A percentile compares a stretch with the other conserved stretches of the same genome.
phyloP scores from a whole-genome alignment of 2,329 filamentous ascomycete genomes.

The Ascochyta rabiei region DNA sequence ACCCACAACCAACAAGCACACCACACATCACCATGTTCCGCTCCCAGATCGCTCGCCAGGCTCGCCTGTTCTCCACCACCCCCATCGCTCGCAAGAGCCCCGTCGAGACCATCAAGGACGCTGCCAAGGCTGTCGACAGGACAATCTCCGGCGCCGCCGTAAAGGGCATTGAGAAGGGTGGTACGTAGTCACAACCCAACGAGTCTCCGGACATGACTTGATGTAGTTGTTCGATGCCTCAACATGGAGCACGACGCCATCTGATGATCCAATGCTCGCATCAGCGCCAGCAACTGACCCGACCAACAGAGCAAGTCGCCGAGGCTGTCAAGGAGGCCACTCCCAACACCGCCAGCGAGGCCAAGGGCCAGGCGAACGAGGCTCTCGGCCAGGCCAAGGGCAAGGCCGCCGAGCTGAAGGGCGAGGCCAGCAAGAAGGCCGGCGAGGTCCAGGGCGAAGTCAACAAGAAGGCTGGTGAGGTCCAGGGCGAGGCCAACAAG shows the following conservation, averaged over 20 bases:
- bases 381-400: constrained; percentile 44
- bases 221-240: constrained; percentile 3
- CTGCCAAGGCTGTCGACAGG: constrained; percentile 63
- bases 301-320: constrained; percentile 56
- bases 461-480: constrained; percentile 49
- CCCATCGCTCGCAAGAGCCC: constrained; percentile 57
- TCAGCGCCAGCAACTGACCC: constrained; percentile 17
- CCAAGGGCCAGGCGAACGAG: constrained; percentile 44
- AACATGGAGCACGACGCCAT: constrained; percentile 21
- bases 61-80: constrained; percentile 62
- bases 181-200: constrained; percentile 52
- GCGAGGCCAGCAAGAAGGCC: constrained; percentile 51
- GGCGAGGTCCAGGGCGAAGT: constrained; percentile 49
- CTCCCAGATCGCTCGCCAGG: constrained; percentile 51
- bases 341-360: constrained; percentile 41
- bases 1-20: constrained; percentile 5
- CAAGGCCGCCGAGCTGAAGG: constrained; percentile 48
- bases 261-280: constrained; percentile 2
- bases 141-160: constrained; percentile 62
- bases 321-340: constrained; percentile 48
- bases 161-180: constrained; percentile 67
- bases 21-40: constrained; percentile 52
- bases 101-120: constrained; percentile 63
- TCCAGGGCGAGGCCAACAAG: constrained; percentile 53
- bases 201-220: background rate